Base-by-base conservation (phyloP, 176 grass and related monocot species). In the Paspalum notatum region DNA sequence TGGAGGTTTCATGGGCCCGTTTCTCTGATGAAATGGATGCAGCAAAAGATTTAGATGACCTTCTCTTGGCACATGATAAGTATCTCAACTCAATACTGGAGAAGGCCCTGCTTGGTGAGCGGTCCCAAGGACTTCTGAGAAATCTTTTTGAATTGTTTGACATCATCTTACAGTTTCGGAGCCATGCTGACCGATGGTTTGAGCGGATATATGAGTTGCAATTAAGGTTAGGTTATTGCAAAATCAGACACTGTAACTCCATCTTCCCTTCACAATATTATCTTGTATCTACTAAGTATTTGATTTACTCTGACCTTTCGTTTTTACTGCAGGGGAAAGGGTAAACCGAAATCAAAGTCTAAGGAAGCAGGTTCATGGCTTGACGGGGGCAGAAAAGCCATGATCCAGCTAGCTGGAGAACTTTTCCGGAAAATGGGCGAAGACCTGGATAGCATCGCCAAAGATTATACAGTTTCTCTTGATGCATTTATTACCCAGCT, bases 1-100 rank as follows among this genome's bases (percentile, higher is more conserved):
- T 98, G 74, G 95, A 95, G 78, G 66, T 93, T 78, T 98, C 95
- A 6, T 98, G 95, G 95, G 92, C 86, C 57, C 81, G 66, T 62
- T 98, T 98, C 51, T 98, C 90, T 38, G 90, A 93, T 84, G 95
- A 95, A 89, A 98, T 98, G 95, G 90, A 98, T 80, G 75, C 79
- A 27, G 88, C 95, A 51, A 95, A 83, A 62, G 95, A 98, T 93
- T 91, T 98, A 48, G 95, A 98, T 62, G 92, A 98, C 84, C 88
- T 98, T 72, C 75, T 98, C 20, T 67, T 84, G 50, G 95, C 90
- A 26, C 95, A 98, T 10, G 84, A 98, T 43, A 95, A 94, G 48
- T 98, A 98, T 76, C 83, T 98, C 9, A 85, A 72, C 32, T 93
- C 92, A 9, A 98, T 98, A 91, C 80, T 86, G 60, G 92, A 98